Base-by-base conservation (phyloP, 2,329 filamentous ascomycete species). In the Aspergillus ustus region DNA sequence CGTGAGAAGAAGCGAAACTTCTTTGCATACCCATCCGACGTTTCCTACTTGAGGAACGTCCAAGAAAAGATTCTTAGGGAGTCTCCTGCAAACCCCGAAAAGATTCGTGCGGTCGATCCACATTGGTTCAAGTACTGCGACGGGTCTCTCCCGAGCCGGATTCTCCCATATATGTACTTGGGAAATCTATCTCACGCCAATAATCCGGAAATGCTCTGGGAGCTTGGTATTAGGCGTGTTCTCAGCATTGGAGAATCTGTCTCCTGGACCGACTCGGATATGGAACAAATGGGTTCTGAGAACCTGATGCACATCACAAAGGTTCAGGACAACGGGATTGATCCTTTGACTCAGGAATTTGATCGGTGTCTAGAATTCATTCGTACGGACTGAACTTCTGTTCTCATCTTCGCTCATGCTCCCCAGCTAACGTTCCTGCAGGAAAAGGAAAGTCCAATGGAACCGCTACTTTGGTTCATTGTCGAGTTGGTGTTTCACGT, bases 241-340 rank as follows among this genome's bases (percentile, higher is more conserved):
- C 82, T 99, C 29, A 97, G 93, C 69, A 93, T 99, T 31, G 95
- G 95, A 2, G 95, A 99, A 80, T 89, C 89, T 2, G 87, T 95
- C 1, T 87, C 87, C 66, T 98, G 95, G 95, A 83, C 84, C 3
- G 87, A 90, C 25, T 86, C 87, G 4, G 86, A 92, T 61, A 79
- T 87, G 54, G 86, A 90, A 40, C 80, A 82, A 52, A 97, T 93
- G 92, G 91, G 90, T 0, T 70, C 79, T 11, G 89, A 94, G 40
- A 95, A 96, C 67, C 80, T 97, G 19, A 87, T 95, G 73, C 85
- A 89, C 69, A 86, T 99, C 37, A 89, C 94, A 72, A 87, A 90
- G 15, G 92, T 99, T 6, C 95, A 98, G 73, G 95, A 99, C 72
- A 99, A 99, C 72, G 95, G 95, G 4, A 95, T 98, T 63, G 95